These are phyloP conservation scores for Phytopythium cucurbitacearum DNA, from an alignment of 352 stramenopile species.

Conservation along the genomic window DNA sequence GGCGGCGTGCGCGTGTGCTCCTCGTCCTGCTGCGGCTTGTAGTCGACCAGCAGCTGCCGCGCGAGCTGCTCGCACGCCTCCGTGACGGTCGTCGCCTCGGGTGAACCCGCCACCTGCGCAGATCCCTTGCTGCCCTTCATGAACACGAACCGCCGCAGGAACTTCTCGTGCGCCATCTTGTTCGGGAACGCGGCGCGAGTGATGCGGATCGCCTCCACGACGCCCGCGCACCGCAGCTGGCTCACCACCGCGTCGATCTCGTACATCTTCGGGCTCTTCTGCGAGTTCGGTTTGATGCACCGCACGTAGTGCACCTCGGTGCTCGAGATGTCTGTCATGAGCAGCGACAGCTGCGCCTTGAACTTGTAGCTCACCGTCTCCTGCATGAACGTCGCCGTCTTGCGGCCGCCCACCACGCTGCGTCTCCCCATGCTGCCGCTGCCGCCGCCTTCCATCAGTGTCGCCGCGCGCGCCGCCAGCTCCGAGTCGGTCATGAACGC, in stretches of 20 bases:
- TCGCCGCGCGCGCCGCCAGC: conserved; percentile 42
- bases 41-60: conserved; percentile 30
- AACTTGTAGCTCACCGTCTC: conserved; percentile 90
- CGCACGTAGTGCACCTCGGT: conserved; percentile 88
- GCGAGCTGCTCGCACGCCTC: conserved; percentile 66
- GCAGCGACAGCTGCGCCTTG: conserved; percentile 76
- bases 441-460: conserved; percentile 34
- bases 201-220: conserved; percentile 90
- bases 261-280: conserved; percentile 70
- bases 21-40: conserved; percentile 26
- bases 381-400: conserved; percentile 84
- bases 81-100: conserved; percentile 34
- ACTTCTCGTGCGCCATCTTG: conserved; percentile 92
- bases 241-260: conserved; percentile 86
- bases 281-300: conserved; percentile 90
- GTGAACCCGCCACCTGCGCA: conserved; percentile 12
- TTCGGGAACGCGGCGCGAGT: conserved; percentile 88
- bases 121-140: conserved; percentile 40
- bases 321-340: conserved; percentile 85
- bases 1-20: conserved; percentile 35
- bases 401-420: conserved; percentile 36
- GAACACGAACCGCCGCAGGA: conserved; percentile 77
- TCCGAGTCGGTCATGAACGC: conserved; percentile 63
- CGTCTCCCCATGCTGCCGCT: conserved; percentile 16
- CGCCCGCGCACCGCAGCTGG: conserved; percentile 85